Evolutionary conservation across 2,329 filamentous ascomycete species (phyloP), one percentile per base, ranked within the genome.

Genomic region (Cyphellophora attinorum): DNA sequence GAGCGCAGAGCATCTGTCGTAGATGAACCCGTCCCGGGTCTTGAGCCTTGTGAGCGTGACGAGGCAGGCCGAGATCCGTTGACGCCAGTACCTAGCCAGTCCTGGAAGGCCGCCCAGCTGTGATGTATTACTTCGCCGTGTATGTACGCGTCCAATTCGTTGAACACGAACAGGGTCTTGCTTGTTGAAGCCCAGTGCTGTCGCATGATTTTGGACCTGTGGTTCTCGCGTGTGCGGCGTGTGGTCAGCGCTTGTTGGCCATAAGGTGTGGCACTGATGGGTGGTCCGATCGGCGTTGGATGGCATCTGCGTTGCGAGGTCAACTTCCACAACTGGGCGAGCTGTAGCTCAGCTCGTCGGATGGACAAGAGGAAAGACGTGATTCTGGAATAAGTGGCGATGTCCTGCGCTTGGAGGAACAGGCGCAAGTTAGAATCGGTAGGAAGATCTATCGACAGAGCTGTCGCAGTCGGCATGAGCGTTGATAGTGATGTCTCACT

Each of bases 181-280:
- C 83, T 86, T 47, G 82, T 81, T 0, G 85, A 93, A 0, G 86
- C 89, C 91, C 91, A 98, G 1, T 89, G 74, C 43, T 78, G 81
- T 11, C 91, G 76, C 70, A 93, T 81, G 1, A 74, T 70, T 19
- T 69, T 67, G 4, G 73, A 70, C 12, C 89, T 72, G 11, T 63
- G 54, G 16, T 75, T 74, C 46, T 78, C 74, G 33, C 82, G 72
- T 46, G 73, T 62, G 17, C 85, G 73, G 8, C 82, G 69, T 14
- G 72, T 62, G 16, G 63, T 64, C 11, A 84, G 70, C 41, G 74
- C 72, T 12, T 70, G 67, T 38, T 74, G 68, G 1, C 80, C 79
- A 19, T 68, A 66, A 18, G 65, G 64, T 12, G 72, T 74, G 42
- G 70, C 77, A 43, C 76, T 80, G 46, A 69, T 67, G 2, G 74